These are phyloP conservation scores for Alternaria sp. DNA, from an alignment of 2,329 filamentous ascomycete species.

Conservation along the genomic window DNA sequence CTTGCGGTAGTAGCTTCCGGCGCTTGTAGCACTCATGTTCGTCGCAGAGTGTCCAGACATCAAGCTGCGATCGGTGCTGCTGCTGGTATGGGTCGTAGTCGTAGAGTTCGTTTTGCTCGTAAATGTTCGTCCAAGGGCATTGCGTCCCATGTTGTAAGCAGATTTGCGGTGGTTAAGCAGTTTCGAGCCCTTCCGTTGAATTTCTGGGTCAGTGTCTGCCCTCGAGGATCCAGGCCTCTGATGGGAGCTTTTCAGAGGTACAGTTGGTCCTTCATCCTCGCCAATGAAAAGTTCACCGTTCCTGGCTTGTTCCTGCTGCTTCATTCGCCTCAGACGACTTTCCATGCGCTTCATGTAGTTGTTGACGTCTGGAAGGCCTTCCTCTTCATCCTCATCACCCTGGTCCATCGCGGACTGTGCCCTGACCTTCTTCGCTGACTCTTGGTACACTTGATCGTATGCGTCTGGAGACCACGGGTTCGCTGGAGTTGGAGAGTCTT, in stretches of 20 bases:
- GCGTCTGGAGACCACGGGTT: conserved; percentile 92
- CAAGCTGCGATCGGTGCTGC: conserved; percentile 80
- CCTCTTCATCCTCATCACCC: conserved; percentile 61
- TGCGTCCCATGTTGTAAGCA: conserved; percentile 76
- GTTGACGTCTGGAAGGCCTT: conserved; percentile 73
- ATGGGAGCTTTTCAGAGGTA: conserved; percentile 64
- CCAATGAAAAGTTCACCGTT: conserved; percentile 61
- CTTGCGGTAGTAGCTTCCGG: conserved; percentile 86
- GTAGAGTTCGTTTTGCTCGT: conserved; percentile 90
- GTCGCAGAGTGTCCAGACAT: conserved; percentile 95
- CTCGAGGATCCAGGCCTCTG: conserved; percentile 53
- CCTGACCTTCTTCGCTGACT: conserved; percentile 48
- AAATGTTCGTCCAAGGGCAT: conserved; percentile 76
- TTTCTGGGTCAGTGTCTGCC: conserved; percentile 27
- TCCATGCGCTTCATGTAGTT: conserved; percentile 96
- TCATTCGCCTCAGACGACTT: conserved; percentile 74
- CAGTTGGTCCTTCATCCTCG: conserved; percentile 56
- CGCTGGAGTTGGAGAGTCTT: conserved; percentile 63
- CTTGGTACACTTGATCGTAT: conserved; percentile 67
- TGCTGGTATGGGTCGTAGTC: conserved; percentile 64
- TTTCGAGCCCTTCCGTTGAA: conserved; percentile 40
- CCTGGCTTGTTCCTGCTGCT: conserved; percentile 54
- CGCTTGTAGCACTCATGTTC: conserved; percentile 92
- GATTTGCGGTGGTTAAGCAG: conserved; percentile 70
- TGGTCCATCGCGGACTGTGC: conserved; percentile 76